Evolutionary conservation across 306 rosid species (phyloP).

Genomic region (Medicago ruthenica): DNA sequence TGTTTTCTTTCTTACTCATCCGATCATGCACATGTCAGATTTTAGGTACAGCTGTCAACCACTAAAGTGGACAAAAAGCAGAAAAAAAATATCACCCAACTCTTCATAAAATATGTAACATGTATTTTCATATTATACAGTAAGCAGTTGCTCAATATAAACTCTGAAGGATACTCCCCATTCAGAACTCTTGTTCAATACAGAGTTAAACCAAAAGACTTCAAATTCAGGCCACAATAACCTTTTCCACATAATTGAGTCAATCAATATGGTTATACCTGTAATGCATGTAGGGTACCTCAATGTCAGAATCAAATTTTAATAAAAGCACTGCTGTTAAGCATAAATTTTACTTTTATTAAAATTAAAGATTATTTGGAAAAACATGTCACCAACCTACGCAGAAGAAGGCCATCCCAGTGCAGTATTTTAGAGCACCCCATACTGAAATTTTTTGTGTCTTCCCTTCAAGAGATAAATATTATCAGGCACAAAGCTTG

Average conservation of each 20-base stretch:
- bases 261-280: conserved; percentile 81
- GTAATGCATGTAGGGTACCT: conserved; percentile 41
- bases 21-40: background rate
- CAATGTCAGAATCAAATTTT: conserved; percentile 41
- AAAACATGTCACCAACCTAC: conserved; percentile 65
- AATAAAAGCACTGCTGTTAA: background rate
- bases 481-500: conserved; percentile 45
- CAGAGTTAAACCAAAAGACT: conserved; percentile 96
- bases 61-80: conserved; percentile 8
- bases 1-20: background rate
- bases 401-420: conserved; percentile 63
- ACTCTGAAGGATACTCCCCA: conserved; percentile 91
- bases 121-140: conserved; percentile 28
- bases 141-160: background rate
- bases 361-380: background rate
- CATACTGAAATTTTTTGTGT: conserved; percentile 74
- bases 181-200: conserved; percentile 87
- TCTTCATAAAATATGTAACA: conserved; percentile 5
- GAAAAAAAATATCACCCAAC: conserved; percentile 1
- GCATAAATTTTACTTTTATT: conserved; percentile 3
- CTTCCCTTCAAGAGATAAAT: conserved; percentile 57
- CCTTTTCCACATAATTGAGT: conserved; percentile 91
- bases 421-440: conserved; percentile 72
- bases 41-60: background rate
- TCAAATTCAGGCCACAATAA: conserved; percentile 96